Evolutionary conservation across 1,284 basidiomycete species (phyloP).

Genomic region (Anthracocystis setariae): DNA sequence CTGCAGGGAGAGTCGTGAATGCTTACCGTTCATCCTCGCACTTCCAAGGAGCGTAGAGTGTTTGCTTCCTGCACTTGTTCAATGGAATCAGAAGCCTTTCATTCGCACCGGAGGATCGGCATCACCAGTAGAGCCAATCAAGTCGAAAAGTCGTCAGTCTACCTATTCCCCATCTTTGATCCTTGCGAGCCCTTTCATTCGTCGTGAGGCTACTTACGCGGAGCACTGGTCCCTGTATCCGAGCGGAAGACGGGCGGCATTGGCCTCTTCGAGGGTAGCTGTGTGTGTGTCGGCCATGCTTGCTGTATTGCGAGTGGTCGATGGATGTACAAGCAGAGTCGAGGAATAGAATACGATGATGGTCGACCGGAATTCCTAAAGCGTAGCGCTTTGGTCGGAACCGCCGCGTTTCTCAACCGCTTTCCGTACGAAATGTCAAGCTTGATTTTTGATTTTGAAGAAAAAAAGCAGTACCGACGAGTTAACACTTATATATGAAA

Average conservation of each 20-base stretch:
- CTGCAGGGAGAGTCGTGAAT: too few species aligned
- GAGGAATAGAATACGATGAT: background rate
- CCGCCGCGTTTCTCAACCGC: background rate
- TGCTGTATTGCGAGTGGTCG: constrained; percentile 2
- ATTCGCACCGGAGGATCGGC: too few species aligned
- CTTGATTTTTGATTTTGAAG: background rate
- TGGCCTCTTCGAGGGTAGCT: constrained; percentile 84
- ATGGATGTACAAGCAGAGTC: background rate
- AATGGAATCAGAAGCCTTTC: constrained; percentile 83
- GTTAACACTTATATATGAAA: background rate
- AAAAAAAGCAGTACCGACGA: too few species aligned
- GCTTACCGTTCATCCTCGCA: constrained; percentile 78
- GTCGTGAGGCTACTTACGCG: constrained; percentile 74
- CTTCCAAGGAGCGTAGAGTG: constrained; percentile 81
- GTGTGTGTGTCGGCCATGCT: constrained; percentile 69
- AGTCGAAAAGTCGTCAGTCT: constrained; percentile 6
- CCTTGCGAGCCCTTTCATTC: background rate
- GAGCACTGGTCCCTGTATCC: constrained; percentile 91
- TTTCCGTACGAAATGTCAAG: background rate
- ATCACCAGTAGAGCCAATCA: background rate
- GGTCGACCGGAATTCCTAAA: background rate
- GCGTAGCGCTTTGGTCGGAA: background rate
- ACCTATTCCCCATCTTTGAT: background rate
- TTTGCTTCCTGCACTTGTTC: constrained; percentile 80
- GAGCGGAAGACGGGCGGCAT: constrained; percentile 79